Evolutionary conservation across 2,329 filamentous ascomycete genomes (phyloP).

Genomic region (Xylariomycetidae sp.): DNA sequence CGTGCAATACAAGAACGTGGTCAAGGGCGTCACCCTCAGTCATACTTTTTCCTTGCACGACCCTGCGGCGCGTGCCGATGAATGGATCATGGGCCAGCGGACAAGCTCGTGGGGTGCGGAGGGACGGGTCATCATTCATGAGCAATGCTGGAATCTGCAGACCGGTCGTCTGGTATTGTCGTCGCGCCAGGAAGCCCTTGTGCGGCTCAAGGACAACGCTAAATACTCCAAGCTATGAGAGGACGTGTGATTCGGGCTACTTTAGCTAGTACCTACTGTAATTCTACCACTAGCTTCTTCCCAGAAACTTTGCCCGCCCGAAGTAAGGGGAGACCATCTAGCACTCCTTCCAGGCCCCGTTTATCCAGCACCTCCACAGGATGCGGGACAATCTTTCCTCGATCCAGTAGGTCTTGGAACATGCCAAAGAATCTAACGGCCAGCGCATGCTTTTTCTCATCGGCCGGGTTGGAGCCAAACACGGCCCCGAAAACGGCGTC

Average conservation of each 20-base stretch:
- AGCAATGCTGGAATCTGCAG: background rate
- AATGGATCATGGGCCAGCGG: background rate
- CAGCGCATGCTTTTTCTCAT: background rate
- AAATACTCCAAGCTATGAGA: background rate
- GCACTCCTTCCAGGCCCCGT: no score
- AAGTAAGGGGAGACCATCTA: no score
- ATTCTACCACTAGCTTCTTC: no score
- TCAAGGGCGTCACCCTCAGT: background rate
- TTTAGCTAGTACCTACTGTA: no score
- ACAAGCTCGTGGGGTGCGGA: background rate
- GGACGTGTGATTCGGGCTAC: no score
- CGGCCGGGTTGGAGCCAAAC: no score
- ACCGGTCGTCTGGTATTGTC: background rate
- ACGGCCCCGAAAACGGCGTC: no score
- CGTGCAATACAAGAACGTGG: background rate
- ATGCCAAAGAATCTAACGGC: background rate
- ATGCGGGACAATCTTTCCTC: background rate
- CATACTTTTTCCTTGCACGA: constrained; percentile 1
- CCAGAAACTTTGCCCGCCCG: no score
- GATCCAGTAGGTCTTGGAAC: background rate
- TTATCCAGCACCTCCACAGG: background rate
- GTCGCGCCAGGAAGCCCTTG: background rate
- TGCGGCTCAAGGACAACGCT: background rate
- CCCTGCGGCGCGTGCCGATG: background rate
- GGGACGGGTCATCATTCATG: background rate